Evolutionary conservation across 2,329 filamentous ascomycete species (phyloP).

Genomic region (Neocatenulostroma microsporum): DNA sequence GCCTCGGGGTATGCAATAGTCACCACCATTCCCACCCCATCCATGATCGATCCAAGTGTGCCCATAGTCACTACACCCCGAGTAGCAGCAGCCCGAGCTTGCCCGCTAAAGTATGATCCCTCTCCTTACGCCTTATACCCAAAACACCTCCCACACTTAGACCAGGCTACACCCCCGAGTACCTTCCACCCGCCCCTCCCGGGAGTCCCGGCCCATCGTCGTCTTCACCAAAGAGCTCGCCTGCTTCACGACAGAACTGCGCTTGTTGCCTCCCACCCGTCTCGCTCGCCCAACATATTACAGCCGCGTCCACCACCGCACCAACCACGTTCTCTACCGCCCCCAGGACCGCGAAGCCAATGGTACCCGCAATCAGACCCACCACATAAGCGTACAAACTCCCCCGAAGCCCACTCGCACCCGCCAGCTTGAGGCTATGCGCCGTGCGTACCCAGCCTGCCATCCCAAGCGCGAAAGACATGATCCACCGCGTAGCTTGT

Average conservation of each 20-base stretch:
- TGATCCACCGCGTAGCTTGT: constrained; percentile 82
- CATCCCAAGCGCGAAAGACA: constrained; percentile 82
- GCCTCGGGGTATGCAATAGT: no score
- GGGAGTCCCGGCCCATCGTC: constrained; percentile 7
- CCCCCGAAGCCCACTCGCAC: constrained; percentile 48
- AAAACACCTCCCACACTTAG: no score
- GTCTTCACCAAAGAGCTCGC: constrained; percentile 70
- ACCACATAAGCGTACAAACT: constrained; percentile 94
- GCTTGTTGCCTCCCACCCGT: constrained; percentile 55
- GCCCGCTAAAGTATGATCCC: no score
- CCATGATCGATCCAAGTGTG: no score
- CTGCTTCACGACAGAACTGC: constrained; percentile 86
- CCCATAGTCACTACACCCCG: no score
- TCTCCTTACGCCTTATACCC: no score
- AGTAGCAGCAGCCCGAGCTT: no score
- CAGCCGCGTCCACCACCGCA: constrained; percentile 44
- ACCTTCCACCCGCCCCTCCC: neutral
- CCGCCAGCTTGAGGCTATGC: constrained; percentile 59
- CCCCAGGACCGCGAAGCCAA: constrained; percentile 83
- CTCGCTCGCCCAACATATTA: constrained; percentile 95
- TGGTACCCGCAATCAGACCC: constrained; percentile 82
- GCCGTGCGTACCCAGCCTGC: constrained; percentile 96
- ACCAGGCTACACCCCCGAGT: neutral
- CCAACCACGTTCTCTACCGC: constrained; percentile 34
- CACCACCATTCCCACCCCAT: no score